Conservation (phyloP, 768 basidiomycete species). For the Auricularia sp. region DNA sequence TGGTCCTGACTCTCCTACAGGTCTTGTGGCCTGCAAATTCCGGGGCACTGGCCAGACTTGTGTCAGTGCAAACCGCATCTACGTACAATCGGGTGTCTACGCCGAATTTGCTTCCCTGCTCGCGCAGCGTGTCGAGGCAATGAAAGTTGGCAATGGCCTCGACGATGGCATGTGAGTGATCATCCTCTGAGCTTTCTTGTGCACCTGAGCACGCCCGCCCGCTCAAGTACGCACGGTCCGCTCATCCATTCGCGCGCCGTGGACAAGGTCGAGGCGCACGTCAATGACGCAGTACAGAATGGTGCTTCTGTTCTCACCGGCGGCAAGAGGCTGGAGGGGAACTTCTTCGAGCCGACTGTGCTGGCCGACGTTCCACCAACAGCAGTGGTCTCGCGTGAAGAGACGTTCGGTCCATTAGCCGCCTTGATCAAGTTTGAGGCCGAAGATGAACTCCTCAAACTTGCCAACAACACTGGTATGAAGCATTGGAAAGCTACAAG, state of each 20-base stretch:
- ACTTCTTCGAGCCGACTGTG: conserved; percentile 82
- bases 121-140: conserved; percentile 68
- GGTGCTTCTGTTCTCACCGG: conserved; percentile 87
- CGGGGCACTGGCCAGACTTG: conserved; percentile 75
- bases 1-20: background rate
- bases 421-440: conserved; percentile 84
- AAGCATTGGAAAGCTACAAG: background rate
- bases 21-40: conserved; percentile 60
- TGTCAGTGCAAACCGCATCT: conserved; percentile 83
- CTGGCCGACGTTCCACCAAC: conserved; percentile 68
- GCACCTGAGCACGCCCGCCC: background rate
- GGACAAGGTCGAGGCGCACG: conserved; percentile 76
- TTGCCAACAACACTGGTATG: conserved; percentile 59
- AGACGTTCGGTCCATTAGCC: conserved; percentile 92
- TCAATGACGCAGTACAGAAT: conserved; percentile 74
- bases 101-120: conserved; percentile 86
- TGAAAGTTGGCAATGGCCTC: conserved; percentile 84
- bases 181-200: background rate
- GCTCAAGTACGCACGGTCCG: conserved; percentile 78
- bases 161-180: conserved; percentile 57
- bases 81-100: conserved; percentile 83
- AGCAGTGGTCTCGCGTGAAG: conserved; percentile 64
- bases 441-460: conserved; percentile 80
- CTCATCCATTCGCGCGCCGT: conserved; percentile 81
- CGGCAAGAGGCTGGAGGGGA: conserved; percentile 55